A percentile compares a stretch with the other conserved stretches of the same genome.
These are phyloP conservation scores for Kluyveromyces lactis DNA, from an alignment of 805 yeast genomes.

Conservation along the genomic window DNA sequence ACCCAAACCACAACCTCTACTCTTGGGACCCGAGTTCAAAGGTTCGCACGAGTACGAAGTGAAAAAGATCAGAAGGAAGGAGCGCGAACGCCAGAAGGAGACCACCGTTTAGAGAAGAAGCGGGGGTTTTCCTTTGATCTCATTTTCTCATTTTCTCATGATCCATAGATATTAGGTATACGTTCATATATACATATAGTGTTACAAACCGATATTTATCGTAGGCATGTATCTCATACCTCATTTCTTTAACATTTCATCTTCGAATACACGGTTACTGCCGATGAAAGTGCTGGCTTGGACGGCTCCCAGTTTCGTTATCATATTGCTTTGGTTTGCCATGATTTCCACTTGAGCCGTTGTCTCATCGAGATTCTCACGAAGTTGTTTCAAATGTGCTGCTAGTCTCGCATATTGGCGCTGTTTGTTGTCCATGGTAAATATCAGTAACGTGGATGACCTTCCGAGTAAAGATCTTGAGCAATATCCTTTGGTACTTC, in stretches of 20 bases:
- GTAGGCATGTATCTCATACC: too few relatives aligned
- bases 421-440: constrained; percentile 13
- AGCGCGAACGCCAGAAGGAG: constrained; percentile 13
- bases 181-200: neutral
- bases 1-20: constrained; percentile 56
- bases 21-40: constrained; percentile 38
- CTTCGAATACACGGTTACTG: constrained; percentile 21
- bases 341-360: constrained; percentile 20
- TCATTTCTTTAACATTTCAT: constrained; percentile 17
- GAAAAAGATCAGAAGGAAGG: constrained; percentile 34
- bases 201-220: too few relatives aligned
- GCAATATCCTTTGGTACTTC: too few relatives aligned
- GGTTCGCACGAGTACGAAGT: constrained; percentile 96
- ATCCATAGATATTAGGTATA: too few relatives aligned
- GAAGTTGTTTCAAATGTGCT: constrained; percentile 20
- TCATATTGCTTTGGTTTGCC: constrained; percentile 26
- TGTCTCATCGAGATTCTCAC: constrained; percentile 20
- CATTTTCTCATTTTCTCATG: too few relatives aligned
- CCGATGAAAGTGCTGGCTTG: constrained; percentile 28
- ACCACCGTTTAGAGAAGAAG: too few relatives aligned
- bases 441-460: neutral
- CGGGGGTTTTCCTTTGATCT: too few relatives aligned
- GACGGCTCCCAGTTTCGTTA: constrained; percentile 26
- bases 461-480: too few relatives aligned
- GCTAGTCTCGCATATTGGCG: constrained; percentile 27